Percentiles rank a stretch among this genome's conserved stretches.
These are phyloP conservation scores for Aureobasidium zeae DNA, from an alignment of 2,329 filamentous ascomycete species.

Conservation along the genomic window DNA sequence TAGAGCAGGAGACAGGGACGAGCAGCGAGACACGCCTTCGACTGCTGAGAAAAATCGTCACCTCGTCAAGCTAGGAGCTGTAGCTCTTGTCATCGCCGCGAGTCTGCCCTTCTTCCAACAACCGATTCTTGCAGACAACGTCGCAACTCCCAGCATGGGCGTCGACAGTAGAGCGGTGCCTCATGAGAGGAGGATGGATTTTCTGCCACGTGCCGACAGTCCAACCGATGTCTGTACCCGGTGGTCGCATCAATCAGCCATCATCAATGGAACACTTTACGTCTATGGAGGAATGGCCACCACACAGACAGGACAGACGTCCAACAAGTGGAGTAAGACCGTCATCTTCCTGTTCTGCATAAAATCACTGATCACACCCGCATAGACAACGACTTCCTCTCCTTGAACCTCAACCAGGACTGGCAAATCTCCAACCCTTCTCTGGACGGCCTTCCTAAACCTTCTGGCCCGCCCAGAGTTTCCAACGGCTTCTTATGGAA, in stretches of 20 bases:
- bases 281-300: conserved; percentile 64
- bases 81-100: conserved; percentile 23
- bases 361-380: conserved; percentile 13
- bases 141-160: conserved; percentile 23
- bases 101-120: conserved; percentile 24
- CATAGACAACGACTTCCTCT: conserved; percentile 60
- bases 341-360: conserved; percentile 15
- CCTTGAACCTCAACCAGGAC: conserved; percentile 61
- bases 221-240: conserved; percentile 52
- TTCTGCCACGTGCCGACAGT: conserved; percentile 35
- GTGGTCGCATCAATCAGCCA: conserved; percentile 57
- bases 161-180: conserved; percentile 26
- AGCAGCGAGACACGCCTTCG: background rate
- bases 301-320: conserved; percentile 46
- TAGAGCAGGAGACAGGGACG: background rate
- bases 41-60: background rate
- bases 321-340: conserved; percentile 59
- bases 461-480: conserved; percentile 60
- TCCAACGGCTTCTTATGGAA: conserved; percentile 69
- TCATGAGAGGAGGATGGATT: conserved; percentile 9
- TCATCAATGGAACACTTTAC: conserved; percentile 67
- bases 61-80: conserved; percentile 1
- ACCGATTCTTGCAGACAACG: conserved; percentile 20
- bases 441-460: conserved; percentile 52
- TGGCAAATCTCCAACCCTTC: conserved; percentile 59